Evolutionary conservation across 352 stramenopile genomes (phyloP).

Genomic region (Globisporangium nodosum): DNA sequence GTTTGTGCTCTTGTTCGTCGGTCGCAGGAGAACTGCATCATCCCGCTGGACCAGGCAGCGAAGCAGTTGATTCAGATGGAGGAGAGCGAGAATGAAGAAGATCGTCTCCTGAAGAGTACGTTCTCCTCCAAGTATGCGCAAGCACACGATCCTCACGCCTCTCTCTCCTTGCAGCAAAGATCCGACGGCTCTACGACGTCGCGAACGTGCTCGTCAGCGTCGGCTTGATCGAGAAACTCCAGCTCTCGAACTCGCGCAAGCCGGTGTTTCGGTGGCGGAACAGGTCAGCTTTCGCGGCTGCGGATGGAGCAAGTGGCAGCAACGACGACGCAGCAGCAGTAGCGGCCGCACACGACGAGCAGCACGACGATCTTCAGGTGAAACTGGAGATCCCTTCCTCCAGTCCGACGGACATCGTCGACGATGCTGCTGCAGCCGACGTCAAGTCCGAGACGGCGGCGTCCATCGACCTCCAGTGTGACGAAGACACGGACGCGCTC

Average conservation of each 20-base stretch:
- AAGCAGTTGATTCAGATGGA: slow-evolving; percentile 91
- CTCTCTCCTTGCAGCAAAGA: slow-evolving; percentile 70
- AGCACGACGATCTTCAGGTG: slow-evolving; percentile 12
- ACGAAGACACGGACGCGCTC: slow-evolving; percentile 17
- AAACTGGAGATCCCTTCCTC: slow-evolving; percentile 11
- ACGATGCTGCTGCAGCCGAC: neutral
- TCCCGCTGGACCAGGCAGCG: slow-evolving; percentile 91
- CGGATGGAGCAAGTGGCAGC: neutral
- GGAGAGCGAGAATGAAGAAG: slow-evolving; percentile 66
- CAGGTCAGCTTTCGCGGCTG: slow-evolving; percentile 16
- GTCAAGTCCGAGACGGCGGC: slow-evolving; percentile 1
- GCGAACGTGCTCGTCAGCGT: slow-evolving; percentile 94
- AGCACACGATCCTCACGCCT: neutral
- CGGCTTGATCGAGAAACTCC: slow-evolving; percentile 89
- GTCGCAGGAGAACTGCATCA: slow-evolving; percentile 79
- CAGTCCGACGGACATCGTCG: neutral
- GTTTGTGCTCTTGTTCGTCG: neutral
- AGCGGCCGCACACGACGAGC: neutral
- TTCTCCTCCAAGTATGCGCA: neutral
- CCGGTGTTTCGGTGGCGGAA: slow-evolving; percentile 80
- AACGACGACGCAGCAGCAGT: neutral
- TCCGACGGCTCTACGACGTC: slow-evolving; percentile 96
- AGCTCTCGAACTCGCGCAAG: slow-evolving; percentile 77
- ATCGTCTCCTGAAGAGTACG: slow-evolving; percentile 80
- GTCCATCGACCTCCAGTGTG: slow-evolving; percentile 9